Percentiles rank a stretch among this genome's conserved stretches.
phyloP scores from a whole-genome alignment of 352 stramenopile species.

The Phytophthora litchii region DNA sequence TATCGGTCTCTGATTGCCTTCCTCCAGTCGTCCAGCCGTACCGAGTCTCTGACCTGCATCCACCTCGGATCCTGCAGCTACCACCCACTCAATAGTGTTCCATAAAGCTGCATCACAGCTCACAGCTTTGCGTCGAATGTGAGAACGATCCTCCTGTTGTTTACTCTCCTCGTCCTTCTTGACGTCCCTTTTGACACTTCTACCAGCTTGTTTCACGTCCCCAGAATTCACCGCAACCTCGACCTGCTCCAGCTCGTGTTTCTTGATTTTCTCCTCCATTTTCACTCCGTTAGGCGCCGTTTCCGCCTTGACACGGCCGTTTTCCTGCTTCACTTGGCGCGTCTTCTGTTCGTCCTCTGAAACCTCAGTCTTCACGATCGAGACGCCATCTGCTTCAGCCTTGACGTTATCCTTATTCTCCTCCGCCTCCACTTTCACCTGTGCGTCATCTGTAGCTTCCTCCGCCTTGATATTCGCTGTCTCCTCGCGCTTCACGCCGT shows the following conservation, averaged over 20 bases:
- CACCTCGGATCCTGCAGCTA: slow-evolving; percentile 52
- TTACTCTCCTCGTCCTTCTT: slow-evolving; percentile 31
- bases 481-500: slow-evolving; percentile 33
- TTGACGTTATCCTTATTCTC: slow-evolving; percentile 36
- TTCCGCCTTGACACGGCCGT: slow-evolving; percentile 25
- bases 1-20: slow-evolving; percentile 59
- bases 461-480: slow-evolving; percentile 20
- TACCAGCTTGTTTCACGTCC: slow-evolving; percentile 12
- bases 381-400: slow-evolving; percentile 7
- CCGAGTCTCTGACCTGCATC: slow-evolving; percentile 64
- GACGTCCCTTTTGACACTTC: slow-evolving; percentile 11
- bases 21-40: slow-evolving; percentile 59
- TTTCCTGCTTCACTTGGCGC: slow-evolving; percentile 22
- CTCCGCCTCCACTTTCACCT: slow-evolving; percentile 26
- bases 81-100: slow-evolving; percentile 50
- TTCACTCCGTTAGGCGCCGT: slow-evolving; percentile 21
- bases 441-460: slow-evolving; percentile 11
- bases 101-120: slow-evolving; percentile 42
- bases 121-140: slow-evolving; percentile 67
- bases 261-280: slow-evolving; percentile 33
- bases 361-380: slow-evolving; percentile 21
- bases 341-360: slow-evolving; percentile 7
- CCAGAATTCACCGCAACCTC: background rate
- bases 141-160: slow-evolving; percentile 31
- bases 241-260: slow-evolving; percentile 24